These are phyloP conservation scores for Colletotrichum tropicicola DNA, from an alignment of 2,329 filamentous ascomycete species.

Conservation along the genomic window DNA sequence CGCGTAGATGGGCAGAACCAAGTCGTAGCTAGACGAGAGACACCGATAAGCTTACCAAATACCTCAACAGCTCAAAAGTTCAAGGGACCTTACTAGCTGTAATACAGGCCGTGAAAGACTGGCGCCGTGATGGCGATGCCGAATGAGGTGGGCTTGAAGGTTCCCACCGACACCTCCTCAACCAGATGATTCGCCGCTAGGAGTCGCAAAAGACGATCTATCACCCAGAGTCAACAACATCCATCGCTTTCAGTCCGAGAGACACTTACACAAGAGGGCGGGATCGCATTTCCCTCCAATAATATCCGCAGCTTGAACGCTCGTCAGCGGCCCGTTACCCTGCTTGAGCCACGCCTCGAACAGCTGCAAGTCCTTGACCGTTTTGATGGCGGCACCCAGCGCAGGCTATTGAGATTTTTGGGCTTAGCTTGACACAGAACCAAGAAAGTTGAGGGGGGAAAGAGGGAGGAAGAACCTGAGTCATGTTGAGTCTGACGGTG, in stretches of 20 bases:
- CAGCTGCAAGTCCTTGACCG: neutral
- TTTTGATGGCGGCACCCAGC: neutral
- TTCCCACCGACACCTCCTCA: neutral
- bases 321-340: neutral
- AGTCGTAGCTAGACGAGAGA: neutral
- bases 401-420: neutral
- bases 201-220: conserved; percentile 1
- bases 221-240: neutral
- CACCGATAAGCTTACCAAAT: too few species aligned
- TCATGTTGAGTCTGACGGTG: conserved; percentile 1
- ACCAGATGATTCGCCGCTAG: neutral
- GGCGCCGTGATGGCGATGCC: neutral
- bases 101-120: neutral
- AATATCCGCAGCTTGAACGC: neutral
- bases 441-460: neutral
- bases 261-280: neutral
- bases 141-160: neutral
- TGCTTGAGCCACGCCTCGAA: conserved; percentile 1
- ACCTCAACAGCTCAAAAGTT: too few species aligned
- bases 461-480: neutral
- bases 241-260: too few species aligned
- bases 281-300: neutral
- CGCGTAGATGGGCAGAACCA: neutral
- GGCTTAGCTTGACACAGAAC: neutral
- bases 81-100: neutral